Conservation (phyloP, 2,329 filamentous ascomycete genomes). For the Colletotrichum siamense region DNA sequence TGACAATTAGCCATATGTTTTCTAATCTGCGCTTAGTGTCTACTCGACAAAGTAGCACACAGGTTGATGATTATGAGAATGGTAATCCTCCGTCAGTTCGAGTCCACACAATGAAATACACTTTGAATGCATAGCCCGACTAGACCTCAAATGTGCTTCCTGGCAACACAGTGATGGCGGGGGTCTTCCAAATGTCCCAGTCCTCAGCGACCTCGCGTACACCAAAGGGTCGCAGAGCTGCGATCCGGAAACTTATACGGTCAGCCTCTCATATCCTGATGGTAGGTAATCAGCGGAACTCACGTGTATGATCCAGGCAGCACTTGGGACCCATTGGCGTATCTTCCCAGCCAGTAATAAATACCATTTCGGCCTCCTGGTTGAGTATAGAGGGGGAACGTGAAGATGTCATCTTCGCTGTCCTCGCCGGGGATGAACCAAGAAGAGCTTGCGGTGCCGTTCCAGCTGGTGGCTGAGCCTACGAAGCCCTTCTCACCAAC, state of each 20-base stretch:
- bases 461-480: constrained; percentile 43
- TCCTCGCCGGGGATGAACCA: neutral
- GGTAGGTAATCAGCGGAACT: rapidly evolving
- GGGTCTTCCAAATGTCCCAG: constrained; percentile 31
- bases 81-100: neutral
- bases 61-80: neutral
- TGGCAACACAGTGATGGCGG: neutral
- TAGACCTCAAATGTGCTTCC: neutral
- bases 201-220: constrained; percentile 14
- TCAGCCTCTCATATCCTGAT: neutral
- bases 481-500: constrained; percentile 44
- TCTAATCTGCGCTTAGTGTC: neutral
- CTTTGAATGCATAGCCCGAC: neutral
- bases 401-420: neutral
- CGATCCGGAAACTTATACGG: constrained; percentile 24
- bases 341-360: neutral
- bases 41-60: neutral
- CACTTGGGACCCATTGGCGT: neutral
- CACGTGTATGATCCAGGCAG: neutral
- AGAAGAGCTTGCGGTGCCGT: neutral
- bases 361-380: neutral
- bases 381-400: neutral
- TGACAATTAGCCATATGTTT: too few relatives aligned
- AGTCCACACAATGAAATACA: neutral
- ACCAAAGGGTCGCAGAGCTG: constrained; percentile 31